These are phyloP conservation scores for Pleurotus salmoneostramineus DNA, from an alignment of 768 basidiomycete genomes.

Conservation along the genomic window DNA sequence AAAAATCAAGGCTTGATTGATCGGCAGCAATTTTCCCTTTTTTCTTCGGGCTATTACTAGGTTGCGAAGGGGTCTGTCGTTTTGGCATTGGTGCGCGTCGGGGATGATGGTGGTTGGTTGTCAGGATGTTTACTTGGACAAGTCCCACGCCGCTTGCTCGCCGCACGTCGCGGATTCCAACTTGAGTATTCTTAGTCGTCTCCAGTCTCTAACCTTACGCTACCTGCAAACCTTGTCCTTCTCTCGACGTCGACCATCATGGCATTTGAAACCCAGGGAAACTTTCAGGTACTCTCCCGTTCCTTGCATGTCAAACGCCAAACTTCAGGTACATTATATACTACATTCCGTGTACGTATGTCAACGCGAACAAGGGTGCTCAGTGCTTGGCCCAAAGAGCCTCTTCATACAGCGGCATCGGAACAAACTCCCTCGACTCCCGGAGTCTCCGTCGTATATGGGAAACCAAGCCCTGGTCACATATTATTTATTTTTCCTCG, in stretches of 20 bases:
- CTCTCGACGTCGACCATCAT: background rate
- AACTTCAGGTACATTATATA: constrained; percentile 1
- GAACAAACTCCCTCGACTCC: background rate
- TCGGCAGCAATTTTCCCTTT: constrained; percentile 4
- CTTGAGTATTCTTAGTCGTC: too few species aligned
- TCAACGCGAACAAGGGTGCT: background rate
- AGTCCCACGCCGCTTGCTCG: too few species aligned
- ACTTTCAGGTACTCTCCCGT: background rate
- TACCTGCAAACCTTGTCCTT: too few species aligned
- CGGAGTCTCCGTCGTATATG: background rate
- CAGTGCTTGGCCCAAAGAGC: too few species aligned
- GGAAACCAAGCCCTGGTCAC: background rate
- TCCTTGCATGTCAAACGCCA: background rate
- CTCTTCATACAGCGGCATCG: too few species aligned
- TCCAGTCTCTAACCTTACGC: too few species aligned
- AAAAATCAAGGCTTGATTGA: constrained; percentile 22
- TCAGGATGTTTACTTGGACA: too few species aligned
- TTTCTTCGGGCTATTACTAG: background rate
- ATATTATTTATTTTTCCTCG: too few species aligned
- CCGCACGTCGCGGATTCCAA: too few species aligned
- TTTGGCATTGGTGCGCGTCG: constrained; percentile 3
- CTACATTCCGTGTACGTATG: background rate
- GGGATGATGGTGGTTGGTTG: too few species aligned
- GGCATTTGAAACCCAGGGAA: background rate
- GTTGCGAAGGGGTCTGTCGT: background rate